These are phyloP conservation scores for Serpula lacrymans DNA, from an alignment of 768 basidiomycete genomes.

Conservation along the genomic window DNA sequence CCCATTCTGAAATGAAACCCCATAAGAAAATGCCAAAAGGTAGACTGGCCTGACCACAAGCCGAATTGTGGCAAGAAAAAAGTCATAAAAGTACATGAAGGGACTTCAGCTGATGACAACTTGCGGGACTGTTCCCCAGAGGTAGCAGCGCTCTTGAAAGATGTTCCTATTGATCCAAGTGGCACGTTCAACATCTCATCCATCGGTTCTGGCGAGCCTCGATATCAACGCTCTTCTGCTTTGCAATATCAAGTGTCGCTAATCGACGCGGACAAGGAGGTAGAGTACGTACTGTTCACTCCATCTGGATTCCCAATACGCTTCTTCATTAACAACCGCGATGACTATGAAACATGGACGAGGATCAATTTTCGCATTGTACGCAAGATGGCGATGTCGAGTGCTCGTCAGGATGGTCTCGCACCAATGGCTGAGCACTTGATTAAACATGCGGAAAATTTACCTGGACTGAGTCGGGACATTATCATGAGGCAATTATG, in stretches of 20 bases:
- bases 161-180: background rate
- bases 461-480: too few species aligned
- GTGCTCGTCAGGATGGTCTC: too few species aligned
- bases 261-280: conserved; percentile 13
- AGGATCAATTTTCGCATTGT: too few species aligned
- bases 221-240: conserved; percentile 9
- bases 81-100: conserved; percentile 13
- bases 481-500: too few species aligned
- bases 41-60: conserved; percentile 16
- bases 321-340: conserved; percentile 11
- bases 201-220: conserved; percentile 8
- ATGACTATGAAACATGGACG: too few species aligned
- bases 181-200: background rate
- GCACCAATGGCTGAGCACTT: too few species aligned
- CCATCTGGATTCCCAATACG: conserved; percentile 10
- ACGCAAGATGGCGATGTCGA: too few species aligned
- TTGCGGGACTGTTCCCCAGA: conserved; percentile 9
- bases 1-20: too few species aligned
- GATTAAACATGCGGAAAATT: too few species aligned
- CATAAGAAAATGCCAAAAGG: conserved; percentile 15
- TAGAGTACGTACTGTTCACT: conserved; percentile 18
- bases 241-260: conserved; percentile 16
- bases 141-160: conserved; percentile 1
- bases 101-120: conserved; percentile 13
- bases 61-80: conserved; percentile 15